A percentile compares a stretch with the other conserved stretches of the same genome.
Conservation (phyloP, 225 moss, liverwort and hornwort genomes). For the Polytrichum formosum region DNA sequence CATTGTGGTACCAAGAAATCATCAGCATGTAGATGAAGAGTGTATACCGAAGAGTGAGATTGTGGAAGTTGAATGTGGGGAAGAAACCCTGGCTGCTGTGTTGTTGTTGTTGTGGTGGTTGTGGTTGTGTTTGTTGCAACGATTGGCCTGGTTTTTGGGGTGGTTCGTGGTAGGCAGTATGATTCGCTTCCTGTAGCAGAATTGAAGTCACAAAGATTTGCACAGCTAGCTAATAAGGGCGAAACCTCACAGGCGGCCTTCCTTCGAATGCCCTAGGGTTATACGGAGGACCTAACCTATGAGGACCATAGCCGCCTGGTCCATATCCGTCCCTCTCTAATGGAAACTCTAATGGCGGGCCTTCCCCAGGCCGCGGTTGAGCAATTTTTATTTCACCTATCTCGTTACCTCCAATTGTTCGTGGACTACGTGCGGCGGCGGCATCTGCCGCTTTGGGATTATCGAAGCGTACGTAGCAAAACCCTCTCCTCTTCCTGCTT, state of each 20-base stretch:
- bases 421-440: conserved; percentile 60
- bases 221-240: conserved; percentile 40
- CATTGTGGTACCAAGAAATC: conserved; percentile 1
- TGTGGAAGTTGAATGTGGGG: conserved; percentile 6
- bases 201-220: background rate
- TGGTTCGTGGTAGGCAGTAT: background rate
- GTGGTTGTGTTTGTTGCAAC: background rate
- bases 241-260: conserved; percentile 51
- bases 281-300: conserved; percentile 36
- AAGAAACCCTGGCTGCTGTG: background rate
- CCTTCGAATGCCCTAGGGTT: conserved; percentile 47
- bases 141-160: background rate
- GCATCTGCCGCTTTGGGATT: conserved; percentile 62
- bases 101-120: background rate
- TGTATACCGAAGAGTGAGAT: conserved; percentile 22
- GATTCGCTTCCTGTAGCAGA: background rate
- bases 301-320: conserved; percentile 26
- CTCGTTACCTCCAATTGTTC: conserved; percentile 70
- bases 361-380: conserved; percentile 62
- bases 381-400: conserved; percentile 90
- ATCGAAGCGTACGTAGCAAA: conserved; percentile 82
- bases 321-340: conserved; percentile 36
- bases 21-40: conserved; percentile 18
- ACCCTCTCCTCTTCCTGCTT: conserved; percentile 72
- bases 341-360: conserved; percentile 31